phyloP scores from a whole-genome alignment of 2,329 filamentous ascomycete genomes.

The Microsporum ferrugineum region DNA sequence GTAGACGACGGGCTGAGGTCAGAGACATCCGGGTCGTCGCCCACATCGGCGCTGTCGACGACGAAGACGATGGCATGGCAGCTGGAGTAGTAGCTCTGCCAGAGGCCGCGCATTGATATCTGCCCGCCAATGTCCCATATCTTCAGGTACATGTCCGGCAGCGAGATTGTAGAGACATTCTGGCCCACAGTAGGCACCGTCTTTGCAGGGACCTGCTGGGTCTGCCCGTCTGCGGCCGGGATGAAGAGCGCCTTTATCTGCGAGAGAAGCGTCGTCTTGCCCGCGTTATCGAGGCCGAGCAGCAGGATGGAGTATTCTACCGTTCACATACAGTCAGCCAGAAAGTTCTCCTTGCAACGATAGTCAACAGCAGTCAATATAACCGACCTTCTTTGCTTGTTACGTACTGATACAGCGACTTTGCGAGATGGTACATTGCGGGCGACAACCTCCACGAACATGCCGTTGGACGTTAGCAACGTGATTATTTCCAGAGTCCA shows the following conservation, averaged over 20 bases:
- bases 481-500: not conserved
- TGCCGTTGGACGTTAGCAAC: not conserved
- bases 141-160: conserved; percentile 93
- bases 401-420: conserved; percentile 86
- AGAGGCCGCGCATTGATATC: conserved; percentile 73
- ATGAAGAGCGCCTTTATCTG: conserved; percentile 83
- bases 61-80: conserved; percentile 98
- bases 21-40: conserved; percentile 60
- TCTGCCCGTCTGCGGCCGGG: conserved; percentile 22
- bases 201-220: conserved; percentile 55
- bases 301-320: conserved; percentile 93
- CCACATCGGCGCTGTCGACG: conserved; percentile 87
- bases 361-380: not conserved
- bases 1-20: conserved; percentile 22
- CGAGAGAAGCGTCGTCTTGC: conserved; percentile 95
- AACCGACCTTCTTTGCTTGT: conserved; percentile 88
- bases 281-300: conserved; percentile 93
- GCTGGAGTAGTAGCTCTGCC: conserved; percentile 89
- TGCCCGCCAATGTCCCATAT: conserved; percentile 98
- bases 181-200: conserved; percentile 96
- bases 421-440: conserved; percentile 80
- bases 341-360: not conserved
- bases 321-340: not conserved
- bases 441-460: not conserved
- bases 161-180: conserved; percentile 82